Percentiles rank a stretch among this genome's conserved stretches.
These are phyloP conservation scores for Phialophora chinensis DNA, from an alignment of 2,329 filamentous ascomycete genomes.

Conservation along the genomic window DNA sequence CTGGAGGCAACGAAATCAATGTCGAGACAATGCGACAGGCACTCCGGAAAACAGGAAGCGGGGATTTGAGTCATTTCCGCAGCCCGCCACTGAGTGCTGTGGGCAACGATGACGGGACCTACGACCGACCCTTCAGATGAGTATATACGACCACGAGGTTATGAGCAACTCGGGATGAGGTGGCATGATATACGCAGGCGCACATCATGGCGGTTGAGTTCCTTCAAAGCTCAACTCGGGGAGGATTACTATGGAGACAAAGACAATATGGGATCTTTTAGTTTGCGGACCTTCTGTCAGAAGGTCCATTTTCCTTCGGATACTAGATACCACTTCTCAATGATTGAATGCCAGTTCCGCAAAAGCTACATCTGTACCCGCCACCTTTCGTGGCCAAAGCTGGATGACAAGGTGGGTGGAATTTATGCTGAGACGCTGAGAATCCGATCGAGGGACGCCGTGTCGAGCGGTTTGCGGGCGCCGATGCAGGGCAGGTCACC, in stretches of 20 bases:
- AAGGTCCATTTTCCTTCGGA: slow-evolving; percentile 14
- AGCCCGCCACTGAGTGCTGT: slow-evolving; percentile 44
- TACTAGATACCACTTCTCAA: slow-evolving; percentile 27
- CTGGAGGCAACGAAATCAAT: slow-evolving; percentile 72
- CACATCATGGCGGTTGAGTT: slow-evolving; percentile 30
- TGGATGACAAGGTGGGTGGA: neutral
- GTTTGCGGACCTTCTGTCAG: slow-evolving; percentile 5
- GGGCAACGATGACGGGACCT: slow-evolving; percentile 43
- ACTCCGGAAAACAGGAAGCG: slow-evolving; percentile 80
- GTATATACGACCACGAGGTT: slow-evolving; percentile 16
- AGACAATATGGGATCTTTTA: slow-evolving; percentile 7
- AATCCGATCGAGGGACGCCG: neutral
- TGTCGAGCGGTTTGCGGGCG: neutral
- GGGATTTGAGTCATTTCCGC: slow-evolving; percentile 66
- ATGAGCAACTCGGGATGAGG: slow-evolving; percentile 12
- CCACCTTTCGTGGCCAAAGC: neutral
- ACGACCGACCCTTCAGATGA: slow-evolving; percentile 34
- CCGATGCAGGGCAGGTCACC: neutral
- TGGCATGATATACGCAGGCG: slow-evolving; percentile 35
- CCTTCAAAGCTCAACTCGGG: neutral
- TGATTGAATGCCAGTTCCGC: slow-evolving; percentile 14
- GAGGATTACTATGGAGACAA: neutral
- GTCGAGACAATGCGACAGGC: slow-evolving; percentile 96
- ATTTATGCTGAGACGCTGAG: neutral
- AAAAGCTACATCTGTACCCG: neutral